Evolutionary conservation across 495 filamentous ascomycete genomes (phyloP), one percentile per base, ranked within the genome.

Genomic region (Tetracladium marchalianum): DNA sequence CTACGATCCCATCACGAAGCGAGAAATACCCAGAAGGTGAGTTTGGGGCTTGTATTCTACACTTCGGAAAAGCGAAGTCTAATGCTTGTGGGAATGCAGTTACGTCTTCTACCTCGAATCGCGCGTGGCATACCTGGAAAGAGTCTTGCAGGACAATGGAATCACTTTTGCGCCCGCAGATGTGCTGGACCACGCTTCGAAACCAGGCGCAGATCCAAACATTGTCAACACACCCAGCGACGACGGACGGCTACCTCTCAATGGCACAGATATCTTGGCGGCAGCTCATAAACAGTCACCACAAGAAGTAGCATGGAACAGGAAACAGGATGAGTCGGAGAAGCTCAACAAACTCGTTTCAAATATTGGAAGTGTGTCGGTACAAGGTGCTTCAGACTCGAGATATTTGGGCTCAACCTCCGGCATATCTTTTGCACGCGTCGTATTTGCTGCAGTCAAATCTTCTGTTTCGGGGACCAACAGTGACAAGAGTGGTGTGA

Each of bases 61-160:
- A 32, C 35, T 37, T 37, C 31, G 41, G 24, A 1, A 32, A 16
- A 13, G 1, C 34, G 22, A 32, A 15, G 11, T 39, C 24, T 32
- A n/a, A 5, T 5, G 17, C 5, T 11, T 31, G 35, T n/a, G 41
- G 27, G 42, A 12, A 24, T 17, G 44, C 47, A 93, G 87, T 55
- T 97, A 97, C 67, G 87, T 96, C 27, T 93, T 84, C 66, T 95
- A 95, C 57, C 77, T 96, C 31, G 90, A 97, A 66, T 84, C 82
- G 35, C 75, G 90, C 41, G 77, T 94, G 33, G 72, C 78, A 35
- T 86, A 90, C 60, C 74, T 97, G 10, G 90, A 97, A 62, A 70
- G 71, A n/a, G 68, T 90, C 41, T 70, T 95, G 44, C 66, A 73
- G 35, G 73, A 78, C 11, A 79, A 88, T 53, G 68, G 75, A 34